These are phyloP conservation scores for Botryotinia calthae DNA, from an alignment of 2,329 filamentous ascomycete genomes.

Conservation along the genomic window DNA sequence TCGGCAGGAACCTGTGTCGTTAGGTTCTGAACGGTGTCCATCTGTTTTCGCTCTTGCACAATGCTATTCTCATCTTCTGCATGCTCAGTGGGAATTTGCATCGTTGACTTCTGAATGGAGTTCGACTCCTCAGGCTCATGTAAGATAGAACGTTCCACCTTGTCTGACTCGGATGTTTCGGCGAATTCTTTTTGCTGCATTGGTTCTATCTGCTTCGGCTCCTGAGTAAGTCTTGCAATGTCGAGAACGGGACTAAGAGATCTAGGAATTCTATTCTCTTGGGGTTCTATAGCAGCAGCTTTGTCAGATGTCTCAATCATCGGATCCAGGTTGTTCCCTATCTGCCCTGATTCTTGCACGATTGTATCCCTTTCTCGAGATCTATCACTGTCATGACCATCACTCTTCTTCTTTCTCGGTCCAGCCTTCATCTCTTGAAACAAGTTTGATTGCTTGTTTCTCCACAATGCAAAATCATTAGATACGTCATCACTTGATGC, in stretches of 20 bases:
- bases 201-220: neutral
- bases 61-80: neutral
- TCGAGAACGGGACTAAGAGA: neutral
- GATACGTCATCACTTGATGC: constrained; percentile 45
- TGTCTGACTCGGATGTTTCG: neutral
- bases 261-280: neutral
- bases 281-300: neutral
- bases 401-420: neutral
- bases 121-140: neutral
- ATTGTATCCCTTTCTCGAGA: constrained; percentile 37
- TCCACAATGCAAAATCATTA: constrained; percentile 47
- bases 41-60: neutral
- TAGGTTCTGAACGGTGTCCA: neutral
- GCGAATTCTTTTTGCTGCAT: neutral
- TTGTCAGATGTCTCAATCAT: neutral
- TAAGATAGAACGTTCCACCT: neutral
- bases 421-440: constrained; percentile 35
- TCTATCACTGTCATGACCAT: constrained; percentile 26
- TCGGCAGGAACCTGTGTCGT: neutral
- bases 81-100: neutral
- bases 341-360: constrained; percentile 22
- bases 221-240: neutral
- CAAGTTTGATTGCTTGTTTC: constrained; percentile 43
- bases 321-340: neutral
- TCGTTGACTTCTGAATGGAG: neutral